A percentile compares a stretch with the other conserved stretches of the same genome.
These are phyloP conservation scores for Apiotrichum gracile DNA, from an alignment of 1,284 basidiomycete species.

Conservation along the genomic window DNA sequence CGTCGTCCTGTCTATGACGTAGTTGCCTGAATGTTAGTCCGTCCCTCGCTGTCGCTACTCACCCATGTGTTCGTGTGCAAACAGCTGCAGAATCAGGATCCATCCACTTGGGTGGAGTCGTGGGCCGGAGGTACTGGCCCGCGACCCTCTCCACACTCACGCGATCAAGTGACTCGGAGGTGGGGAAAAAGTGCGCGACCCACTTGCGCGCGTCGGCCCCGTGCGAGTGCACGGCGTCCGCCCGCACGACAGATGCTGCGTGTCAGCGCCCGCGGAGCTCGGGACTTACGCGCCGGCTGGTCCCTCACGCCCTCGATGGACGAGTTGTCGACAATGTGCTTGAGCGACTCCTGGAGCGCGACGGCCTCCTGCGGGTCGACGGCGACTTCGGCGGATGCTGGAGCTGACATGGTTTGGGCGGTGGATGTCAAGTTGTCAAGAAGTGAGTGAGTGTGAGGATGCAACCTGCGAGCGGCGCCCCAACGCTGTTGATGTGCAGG, in stretches of 20 bases:
- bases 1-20: conserved; percentile 57
- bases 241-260: no score
- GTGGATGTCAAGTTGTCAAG: no score
- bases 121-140: no score
- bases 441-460: no score
- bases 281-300: no score
- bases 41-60: neutral
- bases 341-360: conserved; percentile 31
- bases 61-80: conserved; percentile 44
- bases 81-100: conserved; percentile 25
- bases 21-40: conserved; percentile 53
- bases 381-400: no score
- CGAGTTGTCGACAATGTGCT: conserved; percentile 28
- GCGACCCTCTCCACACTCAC: conserved; percentile 14
- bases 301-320: neutral
- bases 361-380: conserved; percentile 5
- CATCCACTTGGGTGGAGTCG: neutral
- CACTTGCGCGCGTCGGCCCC: conserved; percentile 22
- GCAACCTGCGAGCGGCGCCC: no score
- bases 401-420: no score
- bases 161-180: conserved; percentile 32
- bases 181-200: conserved; percentile 39
- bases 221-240: conserved; percentile 32
- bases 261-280: no score
- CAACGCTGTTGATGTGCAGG: no score